These are phyloP conservation scores for Thelonectria olida DNA, from an alignment of 2,329 filamentous ascomycete species.

Conservation along the genomic window DNA sequence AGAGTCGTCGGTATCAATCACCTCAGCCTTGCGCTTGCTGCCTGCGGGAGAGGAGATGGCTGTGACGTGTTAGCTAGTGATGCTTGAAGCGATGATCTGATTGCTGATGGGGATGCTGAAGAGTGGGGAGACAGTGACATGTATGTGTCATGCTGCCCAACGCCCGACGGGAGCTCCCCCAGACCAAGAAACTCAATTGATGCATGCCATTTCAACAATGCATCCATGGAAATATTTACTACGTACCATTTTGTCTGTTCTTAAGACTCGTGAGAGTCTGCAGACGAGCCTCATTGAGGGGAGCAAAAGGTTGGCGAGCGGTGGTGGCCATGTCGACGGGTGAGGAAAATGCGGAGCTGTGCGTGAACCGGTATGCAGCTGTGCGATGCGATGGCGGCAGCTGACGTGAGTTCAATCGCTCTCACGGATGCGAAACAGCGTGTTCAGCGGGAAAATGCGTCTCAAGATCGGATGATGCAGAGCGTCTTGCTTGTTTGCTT, in stretches of 20 bases:
- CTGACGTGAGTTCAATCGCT: not conserved
- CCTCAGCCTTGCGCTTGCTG: slow-evolving; percentile 67
- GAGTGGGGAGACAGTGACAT: slow-evolving; percentile 21
- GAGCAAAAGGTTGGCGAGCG: slow-evolving; percentile 78
- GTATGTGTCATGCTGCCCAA: slow-evolving; percentile 15
- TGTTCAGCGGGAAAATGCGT: slow-evolving; percentile 4
- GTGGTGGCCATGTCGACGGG: slow-evolving; percentile 60
- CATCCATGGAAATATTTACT: slow-evolving; percentile 3
- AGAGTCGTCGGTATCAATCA: slow-evolving; percentile 60
- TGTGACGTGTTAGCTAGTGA: slow-evolving; percentile 38
- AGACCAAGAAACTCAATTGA: not conserved
- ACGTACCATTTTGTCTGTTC: slow-evolving; percentile 79
- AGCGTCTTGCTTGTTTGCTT: not conserved
- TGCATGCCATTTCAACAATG: not conserved
- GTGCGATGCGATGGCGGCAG: not conserved
- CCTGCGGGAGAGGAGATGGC: slow-evolving; percentile 52
- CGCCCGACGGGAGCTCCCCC: not conserved
- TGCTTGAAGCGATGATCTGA: slow-evolving; percentile 1
- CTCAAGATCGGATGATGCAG: slow-evolving; percentile 1
- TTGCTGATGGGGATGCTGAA: not conserved
- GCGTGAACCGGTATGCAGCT: not conserved
- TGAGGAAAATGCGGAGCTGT: not conserved
- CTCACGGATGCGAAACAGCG: not conserved
- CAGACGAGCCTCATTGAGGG: slow-evolving; percentile 73
- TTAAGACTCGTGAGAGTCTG: slow-evolving; percentile 79